Evolutionary conservation across 768 basidiomycete genomes (phyloP), one percentile per base, ranked within the genome.

Genomic region (Agrocybe praecox): DNA sequence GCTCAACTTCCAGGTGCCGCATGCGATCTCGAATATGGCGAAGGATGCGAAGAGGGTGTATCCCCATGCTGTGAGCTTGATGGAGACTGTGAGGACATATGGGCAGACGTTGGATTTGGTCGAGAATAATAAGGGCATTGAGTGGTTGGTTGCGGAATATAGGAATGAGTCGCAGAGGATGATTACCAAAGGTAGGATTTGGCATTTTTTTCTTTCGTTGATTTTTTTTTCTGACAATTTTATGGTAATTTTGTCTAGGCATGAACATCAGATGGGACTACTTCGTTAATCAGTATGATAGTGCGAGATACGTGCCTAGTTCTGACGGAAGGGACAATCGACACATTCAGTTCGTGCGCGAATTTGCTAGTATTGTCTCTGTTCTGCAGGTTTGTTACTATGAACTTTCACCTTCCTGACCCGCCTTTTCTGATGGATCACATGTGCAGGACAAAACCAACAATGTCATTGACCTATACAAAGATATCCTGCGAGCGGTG

Each of bases 51-150:
- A 97, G 79, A 79, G 94, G 63, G 96, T 98, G 58, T 99, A 99
- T 69, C 96, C 96, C 0, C 95, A 98, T 77, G 97, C 97, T 2
- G 96, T 98, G 62, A 94, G 92, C 66, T 73, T 94, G 72, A 98
- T 98, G 96, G 97, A 99, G 79, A 96, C 95, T 0, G 94, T 98
- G n/a, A 79, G 96, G 69, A 98, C 94, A 24, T 98, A 99, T 73
- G 90, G 91, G 18, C 97, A 99, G 76, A 97, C 94, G 0, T 75
- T 97, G 69, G 93, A 94, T 69, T 74, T 98, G 64, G 89, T 98
- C 64, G 90, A 97, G 69, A 82, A 81, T 43, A 93, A 98, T 69
- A 89, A 89, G 71, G 94, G 88, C 2, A 95, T 98, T 63, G 92
- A 94, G 69, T 93, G 93, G 83, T 80, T 99, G 40, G 89, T 98